Evolutionary conservation across 2,329 filamentous ascomycete genomes (phyloP).

Genomic region (Atkinsonella texensis): DNA sequence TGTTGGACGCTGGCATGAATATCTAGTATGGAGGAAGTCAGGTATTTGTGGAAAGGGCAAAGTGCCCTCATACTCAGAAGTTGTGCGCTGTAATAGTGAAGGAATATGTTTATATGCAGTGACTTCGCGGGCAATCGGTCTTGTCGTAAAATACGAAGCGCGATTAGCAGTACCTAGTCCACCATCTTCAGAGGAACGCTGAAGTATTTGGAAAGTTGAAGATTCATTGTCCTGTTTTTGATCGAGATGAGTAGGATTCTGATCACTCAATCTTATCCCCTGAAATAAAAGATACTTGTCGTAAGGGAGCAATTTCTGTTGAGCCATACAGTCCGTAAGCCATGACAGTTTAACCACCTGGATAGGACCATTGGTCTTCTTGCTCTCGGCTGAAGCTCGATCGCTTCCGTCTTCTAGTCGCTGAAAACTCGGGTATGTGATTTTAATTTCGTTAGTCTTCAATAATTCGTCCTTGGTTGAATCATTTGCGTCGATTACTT

Average conservation of each 20-base stretch:
- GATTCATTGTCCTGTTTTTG: not conserved
- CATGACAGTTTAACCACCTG: constrained; percentile 48
- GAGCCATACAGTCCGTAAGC: constrained; percentile 41
- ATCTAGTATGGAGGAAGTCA: constrained; percentile 46
- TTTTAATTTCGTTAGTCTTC: not conserved
- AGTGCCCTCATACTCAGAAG: constrained; percentile 60
- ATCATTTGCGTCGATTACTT: not conserved
- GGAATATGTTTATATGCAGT: constrained; percentile 4
- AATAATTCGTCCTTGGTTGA: not conserved
- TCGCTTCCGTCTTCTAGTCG: not conserved
- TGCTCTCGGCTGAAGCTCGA: not conserved
- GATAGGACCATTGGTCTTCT: constrained; percentile 14
- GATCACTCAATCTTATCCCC: constrained; percentile 25
- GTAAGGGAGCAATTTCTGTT: constrained; percentile 32
- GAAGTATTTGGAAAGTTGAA: constrained; percentile 8
- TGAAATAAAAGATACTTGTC: constrained; percentile 42
- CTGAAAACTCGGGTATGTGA: not conserved
- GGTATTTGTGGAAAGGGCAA: constrained; percentile 50
- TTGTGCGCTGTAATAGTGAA: constrained; percentile 53
- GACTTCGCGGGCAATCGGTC: not conserved
- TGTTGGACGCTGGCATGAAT: constrained; percentile 73
- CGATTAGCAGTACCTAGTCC: constrained; percentile 1
- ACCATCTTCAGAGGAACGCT: constrained; percentile 12
- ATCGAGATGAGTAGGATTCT: not conserved
- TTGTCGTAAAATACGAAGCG: constrained; percentile 1